These are phyloP conservation scores for Xylaria sp. DNA, from an alignment of 2,329 filamentous ascomycete genomes.

Conservation along the genomic window DNA sequence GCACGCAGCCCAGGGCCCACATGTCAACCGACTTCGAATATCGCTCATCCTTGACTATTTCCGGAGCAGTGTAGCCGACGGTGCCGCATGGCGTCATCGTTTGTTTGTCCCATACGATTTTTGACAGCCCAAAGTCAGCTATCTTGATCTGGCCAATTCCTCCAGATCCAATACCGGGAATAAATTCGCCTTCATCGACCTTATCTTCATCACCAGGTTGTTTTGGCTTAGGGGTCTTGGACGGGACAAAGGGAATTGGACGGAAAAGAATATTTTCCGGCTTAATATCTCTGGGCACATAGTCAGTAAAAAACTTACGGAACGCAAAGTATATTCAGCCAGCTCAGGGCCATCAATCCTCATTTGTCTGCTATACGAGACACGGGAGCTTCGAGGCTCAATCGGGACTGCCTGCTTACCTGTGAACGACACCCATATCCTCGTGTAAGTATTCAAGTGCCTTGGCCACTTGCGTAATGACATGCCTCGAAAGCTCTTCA, in stretches of 20 bases:
- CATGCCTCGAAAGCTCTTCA: conserved; percentile 92
- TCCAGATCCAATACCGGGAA: conserved; percentile 81
- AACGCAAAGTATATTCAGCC: neutral
- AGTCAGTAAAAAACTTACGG: neutral
- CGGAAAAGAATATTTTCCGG: conserved; percentile 97
- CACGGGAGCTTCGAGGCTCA: neutral
- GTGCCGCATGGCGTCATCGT: conserved; percentile 99
- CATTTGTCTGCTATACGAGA: neutral
- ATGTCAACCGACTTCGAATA: conserved; percentile 99
- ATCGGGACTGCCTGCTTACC: conserved; percentile 69
- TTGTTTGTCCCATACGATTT: conserved; percentile 97
- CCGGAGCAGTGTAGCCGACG: conserved; percentile 96
- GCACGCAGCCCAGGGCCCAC: conserved; percentile 97
- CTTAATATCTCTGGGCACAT: conserved; percentile 83
- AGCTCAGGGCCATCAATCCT: neutral
- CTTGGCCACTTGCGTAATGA: conserved; percentile 94
- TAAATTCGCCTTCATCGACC: conserved; percentile 93
- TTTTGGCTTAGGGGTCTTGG: conserved; percentile 81
- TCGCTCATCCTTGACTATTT: conserved; percentile 98
- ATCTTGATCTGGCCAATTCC: conserved; percentile 97
- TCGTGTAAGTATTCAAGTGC: conserved; percentile 95
- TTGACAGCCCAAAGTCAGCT: conserved; percentile 96
- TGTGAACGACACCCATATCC: conserved; percentile 93
- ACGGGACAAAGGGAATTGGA: conserved; percentile 83
- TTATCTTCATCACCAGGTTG: conserved; percentile 96